phyloP scores from a whole-genome alignment of 495 filamentous ascomycete species.

The Parathielavia hyrcaniae region DNA sequence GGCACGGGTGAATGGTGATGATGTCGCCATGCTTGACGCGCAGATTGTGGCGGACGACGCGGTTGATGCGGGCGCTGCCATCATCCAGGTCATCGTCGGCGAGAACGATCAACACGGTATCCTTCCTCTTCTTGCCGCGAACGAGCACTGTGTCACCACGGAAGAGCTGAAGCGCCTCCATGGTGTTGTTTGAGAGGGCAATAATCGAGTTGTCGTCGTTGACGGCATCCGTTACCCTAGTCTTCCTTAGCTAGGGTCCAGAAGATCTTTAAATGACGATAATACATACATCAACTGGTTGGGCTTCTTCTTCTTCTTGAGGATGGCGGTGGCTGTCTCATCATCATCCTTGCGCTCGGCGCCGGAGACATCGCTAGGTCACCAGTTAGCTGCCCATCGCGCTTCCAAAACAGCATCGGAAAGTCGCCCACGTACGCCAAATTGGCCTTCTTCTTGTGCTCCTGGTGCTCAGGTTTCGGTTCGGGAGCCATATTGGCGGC shows the following conservation, averaged over 20 bases:
- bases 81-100: conserved; percentile 98
- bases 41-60: conserved; percentile 95
- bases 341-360: conserved; percentile 81
- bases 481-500: conserved; percentile 35
- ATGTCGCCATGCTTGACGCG: conserved; percentile 98
- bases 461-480: conserved; percentile 49
- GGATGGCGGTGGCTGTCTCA: conserved; percentile 92
- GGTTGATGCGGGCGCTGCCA: conserved; percentile 92
- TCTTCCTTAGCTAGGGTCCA: conserved; percentile 31
- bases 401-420: neutral
- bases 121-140: conserved; percentile 99
- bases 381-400: conserved; percentile 28
- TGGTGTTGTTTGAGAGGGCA: conserved; percentile 95
- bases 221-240: conserved; percentile 91
- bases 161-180: conserved; percentile 97
- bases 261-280: neutral
- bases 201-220: conserved; percentile 99
- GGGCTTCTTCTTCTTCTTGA: conserved; percentile 99
- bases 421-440: conserved; percentile 59
- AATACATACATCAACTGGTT: conserved; percentile 84
- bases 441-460: conserved; percentile 91
- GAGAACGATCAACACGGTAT: conserved; percentile 94
- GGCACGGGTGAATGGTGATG: conserved; percentile 94
- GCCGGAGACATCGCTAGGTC: conserved; percentile 76
- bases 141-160: conserved; percentile 96